Base-by-base conservation (phyloP, 2,329 filamentous ascomycete genomes). In the Sporothrix globosa region DNA sequence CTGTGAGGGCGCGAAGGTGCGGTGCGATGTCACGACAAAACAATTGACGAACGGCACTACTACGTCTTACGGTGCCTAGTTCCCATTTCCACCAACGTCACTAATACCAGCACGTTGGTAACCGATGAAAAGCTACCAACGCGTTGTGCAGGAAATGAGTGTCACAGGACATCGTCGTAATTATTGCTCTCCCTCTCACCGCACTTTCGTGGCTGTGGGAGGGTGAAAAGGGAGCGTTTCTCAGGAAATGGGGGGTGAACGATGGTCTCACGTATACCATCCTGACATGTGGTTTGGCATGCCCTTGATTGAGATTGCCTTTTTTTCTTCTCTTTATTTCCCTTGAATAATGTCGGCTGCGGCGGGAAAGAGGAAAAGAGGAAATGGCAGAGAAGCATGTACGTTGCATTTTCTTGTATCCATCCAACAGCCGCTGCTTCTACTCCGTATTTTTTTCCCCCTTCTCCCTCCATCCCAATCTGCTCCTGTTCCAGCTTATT, bases 291-390 rank as follows among this genome's bases (percentile, higher is more conserved):
- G 9, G 9, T 41, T 60, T 21, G 56, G 41, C 39, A 46, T 27
- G 60, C 21, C 41, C 39, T 48, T 27, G 39, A 41, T 63, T 63
- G 27, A 13, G n/a, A 27, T 39, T 58, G 7, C 14, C 41, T 17
- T 44, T 44, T 44, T 13, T 2, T 44, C 1, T 44, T 13, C 11
- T 44, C 41, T 44, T 44, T 17, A 44, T 44, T 44, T 17, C 41
- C 41, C 11, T 44, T 44, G 41, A 11, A 65, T 46, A 39, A 17
- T 46, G 27, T 56, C 69, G 69, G 69, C 65, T 68, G 58, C 56
- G 56, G 69, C 69, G 69, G 69, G 58, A 68, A 46, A 2, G 10
- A 17, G 46, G 46, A 68, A 46, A 68, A 46, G 3, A 14, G 10
- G 46, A 56, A 58, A 46, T 30, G 19, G 7, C 21, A 21, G 27